phyloP scores from a whole-genome alignment of 495 filamentous ascomycete species.

The Neurospora sp. region DNA sequence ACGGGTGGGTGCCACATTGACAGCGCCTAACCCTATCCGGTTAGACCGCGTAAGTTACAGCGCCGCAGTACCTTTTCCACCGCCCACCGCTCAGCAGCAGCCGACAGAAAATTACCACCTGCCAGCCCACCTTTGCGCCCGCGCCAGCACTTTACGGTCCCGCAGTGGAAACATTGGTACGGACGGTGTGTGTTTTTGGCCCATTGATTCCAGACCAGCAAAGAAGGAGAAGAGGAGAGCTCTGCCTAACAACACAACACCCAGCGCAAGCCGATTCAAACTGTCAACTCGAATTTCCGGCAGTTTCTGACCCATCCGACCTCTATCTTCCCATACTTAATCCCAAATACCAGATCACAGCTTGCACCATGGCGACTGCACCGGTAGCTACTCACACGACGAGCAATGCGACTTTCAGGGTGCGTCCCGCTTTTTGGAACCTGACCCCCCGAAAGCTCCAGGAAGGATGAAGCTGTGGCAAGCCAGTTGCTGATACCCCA shows the following conservation, averaged over 20 bases:
- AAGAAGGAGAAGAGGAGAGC: slow-evolving; percentile 11
- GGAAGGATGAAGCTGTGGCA: neutral
- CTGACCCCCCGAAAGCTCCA: neutral
- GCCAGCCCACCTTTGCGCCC: slow-evolving; percentile 16
- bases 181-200: neutral
- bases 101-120: slow-evolving; percentile 22
- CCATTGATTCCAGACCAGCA: slow-evolving; percentile 1
- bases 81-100: slow-evolving; percentile 5
- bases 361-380: slow-evolving; percentile 56
- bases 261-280: slow-evolving; percentile 2
- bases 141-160: neutral
- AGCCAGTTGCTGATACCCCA: slow-evolving; percentile 31
- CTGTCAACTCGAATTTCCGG: slow-evolving; percentile 5
- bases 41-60: neutral
- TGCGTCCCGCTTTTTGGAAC: slow-evolving; percentile 24
- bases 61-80: neutral
- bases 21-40: neutral
- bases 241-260: slow-evolving; percentile 12
- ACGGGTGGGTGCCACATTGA: neutral
- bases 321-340: slow-evolving; percentile 5
- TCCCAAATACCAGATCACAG: slow-evolving; percentile 1
- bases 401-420: slow-evolving; percentile 73
- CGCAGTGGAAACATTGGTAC: neutral
- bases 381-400: slow-evolving; percentile 41
- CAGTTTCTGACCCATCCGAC: neutral